Conservation (phyloP, 2,329 filamentous ascomycete species). For the Xylaria sp. region DNA sequence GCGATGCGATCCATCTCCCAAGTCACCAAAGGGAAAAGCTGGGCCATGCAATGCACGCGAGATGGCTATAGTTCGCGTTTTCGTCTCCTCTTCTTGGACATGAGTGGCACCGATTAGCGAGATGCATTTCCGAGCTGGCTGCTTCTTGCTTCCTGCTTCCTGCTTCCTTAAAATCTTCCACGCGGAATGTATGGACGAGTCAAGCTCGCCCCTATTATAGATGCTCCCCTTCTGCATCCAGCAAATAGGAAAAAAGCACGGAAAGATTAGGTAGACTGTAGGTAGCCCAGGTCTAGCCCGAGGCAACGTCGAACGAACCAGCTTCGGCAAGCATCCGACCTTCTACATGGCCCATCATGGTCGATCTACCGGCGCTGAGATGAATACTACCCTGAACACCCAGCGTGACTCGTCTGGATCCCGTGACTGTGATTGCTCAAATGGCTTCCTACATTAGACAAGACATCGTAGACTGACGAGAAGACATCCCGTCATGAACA, state of each 20-base stretch:
- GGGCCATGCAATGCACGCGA: slow-evolving; percentile 6
- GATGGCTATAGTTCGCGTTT: slow-evolving; percentile 4
- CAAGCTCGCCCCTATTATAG: not conserved
- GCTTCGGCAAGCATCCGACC: not conserved
- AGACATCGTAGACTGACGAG: too few species aligned
- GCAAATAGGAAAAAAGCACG: not conserved
- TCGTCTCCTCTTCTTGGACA: slow-evolving; percentile 1
- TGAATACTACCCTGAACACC: not conserved
- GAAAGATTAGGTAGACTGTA: not conserved
- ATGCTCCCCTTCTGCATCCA: not conserved
- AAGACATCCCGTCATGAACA: not conserved
- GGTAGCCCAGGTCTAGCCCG: not conserved
- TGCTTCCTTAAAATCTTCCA: not conserved
- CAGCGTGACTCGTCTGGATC: not conserved
- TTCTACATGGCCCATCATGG: not conserved
- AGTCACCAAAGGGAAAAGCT: slow-evolving; percentile 15
- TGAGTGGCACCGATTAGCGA: slow-evolving; percentile 19
- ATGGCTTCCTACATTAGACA: slow-evolving; percentile 7
- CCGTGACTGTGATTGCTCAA: not conserved
- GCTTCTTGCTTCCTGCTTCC: too few species aligned
- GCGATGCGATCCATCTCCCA: slow-evolving; percentile 5
- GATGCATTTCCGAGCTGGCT: slow-evolving; percentile 13
- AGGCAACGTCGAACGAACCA: not conserved
- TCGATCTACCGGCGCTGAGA: not conserved
- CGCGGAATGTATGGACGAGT: not conserved